Conservation (phyloP, 805 yeast species). For the Phaffomyces thermotolerans region DNA sequence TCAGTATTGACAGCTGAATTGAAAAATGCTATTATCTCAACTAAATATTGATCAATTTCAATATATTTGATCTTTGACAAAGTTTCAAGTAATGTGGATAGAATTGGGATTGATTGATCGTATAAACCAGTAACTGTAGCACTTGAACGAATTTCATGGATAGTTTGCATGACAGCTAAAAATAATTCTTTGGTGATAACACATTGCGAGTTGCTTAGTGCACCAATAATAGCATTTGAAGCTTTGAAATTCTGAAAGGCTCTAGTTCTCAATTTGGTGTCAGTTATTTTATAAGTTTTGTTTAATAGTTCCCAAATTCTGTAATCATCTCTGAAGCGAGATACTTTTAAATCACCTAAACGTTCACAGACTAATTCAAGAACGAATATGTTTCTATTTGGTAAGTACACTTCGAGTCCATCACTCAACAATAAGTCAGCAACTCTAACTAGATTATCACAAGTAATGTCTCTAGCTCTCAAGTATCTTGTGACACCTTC, state of each 20-base stretch:
- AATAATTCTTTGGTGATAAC: not conserved
- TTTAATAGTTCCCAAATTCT: slow-evolving; percentile 46
- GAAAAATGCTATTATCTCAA: slow-evolving; percentile 13
- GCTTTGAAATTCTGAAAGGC: slow-evolving; percentile 36
- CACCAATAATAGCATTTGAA: slow-evolving; percentile 28
- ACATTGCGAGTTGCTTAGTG: slow-evolving; percentile 7
- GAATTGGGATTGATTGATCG: slow-evolving; percentile 13
- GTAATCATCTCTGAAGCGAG: slow-evolving; percentile 34
- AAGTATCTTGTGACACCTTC: slow-evolving; percentile 49
- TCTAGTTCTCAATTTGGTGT: slow-evolving; percentile 31
- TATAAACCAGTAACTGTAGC: slow-evolving; percentile 7
- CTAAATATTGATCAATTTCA: not conserved
- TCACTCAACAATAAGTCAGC: slow-evolving; percentile 29
- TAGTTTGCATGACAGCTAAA: slow-evolving; percentile 6
- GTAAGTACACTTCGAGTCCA: slow-evolving; percentile 37
- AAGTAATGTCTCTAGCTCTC: slow-evolving; percentile 43
- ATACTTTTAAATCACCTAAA: slow-evolving; percentile 40
- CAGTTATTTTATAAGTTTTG: slow-evolving; percentile 29
- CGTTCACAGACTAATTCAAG: slow-evolving; percentile 57
- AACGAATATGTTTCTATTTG: slow-evolving; percentile 46
- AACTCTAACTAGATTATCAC: slow-evolving; percentile 34
- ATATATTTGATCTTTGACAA: not conserved
- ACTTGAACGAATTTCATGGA: slow-evolving; percentile 13
- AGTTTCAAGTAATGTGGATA: slow-evolving; percentile 17
- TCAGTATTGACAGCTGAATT: slow-evolving; percentile 8